Evolutionary conservation across 768 basidiomycete species (phyloP).

Genomic region (Phlegmacium glaucopus): DNA sequence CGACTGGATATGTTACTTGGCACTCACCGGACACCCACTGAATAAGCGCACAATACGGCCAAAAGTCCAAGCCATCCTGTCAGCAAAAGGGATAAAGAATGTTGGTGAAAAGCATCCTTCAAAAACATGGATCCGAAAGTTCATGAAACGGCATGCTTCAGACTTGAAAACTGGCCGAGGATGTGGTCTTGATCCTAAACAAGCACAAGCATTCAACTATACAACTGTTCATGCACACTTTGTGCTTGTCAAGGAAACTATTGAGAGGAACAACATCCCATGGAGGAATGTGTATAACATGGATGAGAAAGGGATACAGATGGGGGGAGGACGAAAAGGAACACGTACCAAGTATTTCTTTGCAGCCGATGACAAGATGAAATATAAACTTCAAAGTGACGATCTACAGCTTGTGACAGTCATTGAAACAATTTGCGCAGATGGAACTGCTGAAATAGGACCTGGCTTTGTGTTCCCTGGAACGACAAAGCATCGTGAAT

Average conservation of each 20-base stretch:
- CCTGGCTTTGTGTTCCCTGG: constrained; percentile 3
- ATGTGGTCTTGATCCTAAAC: constrained; percentile 28
- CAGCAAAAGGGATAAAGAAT: too few species aligned
- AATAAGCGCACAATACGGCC: too few species aligned
- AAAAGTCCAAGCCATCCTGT: too few species aligned
- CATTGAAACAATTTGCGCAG: neutral
- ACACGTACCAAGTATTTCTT: too few species aligned
- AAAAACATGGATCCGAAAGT: too few species aligned
- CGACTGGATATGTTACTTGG: too few species aligned
- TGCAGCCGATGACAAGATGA: too few species aligned
- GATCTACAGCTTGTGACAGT: neutral
- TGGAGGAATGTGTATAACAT: constrained; percentile 18
- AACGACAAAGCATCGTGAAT: neutral
- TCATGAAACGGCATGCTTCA: too few species aligned
- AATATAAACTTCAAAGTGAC: neutral
- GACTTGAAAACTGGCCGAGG: too few species aligned
- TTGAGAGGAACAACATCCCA: constrained; percentile 8
- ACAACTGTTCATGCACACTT: constrained; percentile 8
- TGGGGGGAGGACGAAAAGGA: constrained; percentile 3
- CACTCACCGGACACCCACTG: too few species aligned
- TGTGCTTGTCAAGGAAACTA: neutral
- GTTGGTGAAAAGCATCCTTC: too few species aligned
- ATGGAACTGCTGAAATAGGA: neutral
- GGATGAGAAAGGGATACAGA: constrained; percentile 21
- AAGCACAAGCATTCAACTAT: constrained; percentile 24